Base-by-base conservation (phyloP, 2,329 filamentous ascomycete species). In the Fusarium humuli region DNA sequence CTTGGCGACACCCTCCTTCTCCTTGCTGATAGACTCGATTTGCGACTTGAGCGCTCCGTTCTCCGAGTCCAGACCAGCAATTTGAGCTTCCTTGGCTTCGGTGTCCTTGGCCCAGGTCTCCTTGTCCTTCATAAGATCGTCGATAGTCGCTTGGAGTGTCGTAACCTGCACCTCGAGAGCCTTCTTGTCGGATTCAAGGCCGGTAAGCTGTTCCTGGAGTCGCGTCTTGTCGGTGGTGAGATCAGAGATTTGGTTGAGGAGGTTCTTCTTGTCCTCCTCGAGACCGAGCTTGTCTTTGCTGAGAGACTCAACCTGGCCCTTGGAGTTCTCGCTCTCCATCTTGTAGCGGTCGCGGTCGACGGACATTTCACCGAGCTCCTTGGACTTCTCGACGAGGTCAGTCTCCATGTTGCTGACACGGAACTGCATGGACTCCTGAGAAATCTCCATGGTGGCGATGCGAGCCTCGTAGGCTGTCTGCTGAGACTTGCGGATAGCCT, bases 361-460 rank as follows among this genome's bases (percentile, higher is more conserved):
- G 0, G 73, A 72, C 16, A 76, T 60, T 37, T 69, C 65, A 7
- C 75, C 75, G 6, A 74, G 60, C 44, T 75, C 71, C 25, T 67
- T 71, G 6, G 75, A 56, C 45, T 69, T 75, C 3, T 74, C 65
- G 5, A 75, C 37, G 7, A 76, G 65, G 22, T 76, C 75, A 10
- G 52, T 52, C 46, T 76, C 71, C 37, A 76, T 70, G 11, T 70
- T 69, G 22, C 63, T 65, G 27, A 72, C 63, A 2, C 73, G 72
- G 66, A 75, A 72, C 41, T 76, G 66, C 56, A 76, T 55, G 1
- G 75, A 70, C 53, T 76, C 75, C 49, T 76, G 69, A 12, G 75
- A 76, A 32, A 76, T 76, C 50, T 76, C 75, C 30, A 76, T 66
- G 7, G 67, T 70, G 3, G 75, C 68, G 11, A 76, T 71, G 13